These are phyloP conservation scores for Pseudopyrenochaeta lycopersici DNA, from an alignment of 2,329 filamentous ascomycete genomes.

Conservation along the genomic window DNA sequence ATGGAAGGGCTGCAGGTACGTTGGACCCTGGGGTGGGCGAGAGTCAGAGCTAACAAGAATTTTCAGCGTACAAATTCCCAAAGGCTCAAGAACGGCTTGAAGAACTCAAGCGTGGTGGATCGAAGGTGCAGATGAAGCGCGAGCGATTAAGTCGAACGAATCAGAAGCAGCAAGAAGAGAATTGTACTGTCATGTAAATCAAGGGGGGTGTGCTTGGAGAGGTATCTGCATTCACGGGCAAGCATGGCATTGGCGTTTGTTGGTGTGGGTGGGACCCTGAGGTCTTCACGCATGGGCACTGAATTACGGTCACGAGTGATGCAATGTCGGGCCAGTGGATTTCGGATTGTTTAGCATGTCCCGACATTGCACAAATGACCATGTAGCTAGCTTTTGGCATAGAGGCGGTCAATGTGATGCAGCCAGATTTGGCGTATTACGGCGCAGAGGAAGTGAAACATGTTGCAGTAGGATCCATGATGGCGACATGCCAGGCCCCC, in stretches of 20 bases:
- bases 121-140: conserved; percentile 74
- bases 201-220: not conserved
- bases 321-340: not conserved
- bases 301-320: not conserved
- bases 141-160: conserved; percentile 84
- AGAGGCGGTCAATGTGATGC: no score
- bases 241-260: not conserved
- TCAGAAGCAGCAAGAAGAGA: conserved; percentile 85
- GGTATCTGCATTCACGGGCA: not conserved
- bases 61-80: conserved; percentile 86
- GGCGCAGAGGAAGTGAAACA: not conserved
- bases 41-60: conserved; percentile 20
- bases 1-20: conserved; percentile 95
- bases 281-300: not conserved
- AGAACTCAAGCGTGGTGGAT: conserved; percentile 84
- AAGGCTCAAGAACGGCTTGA: conserved; percentile 93
- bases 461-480: not conserved
- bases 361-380: no score
- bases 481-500: not conserved
- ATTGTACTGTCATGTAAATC: conserved; percentile 81
- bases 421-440: no score
- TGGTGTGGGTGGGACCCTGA: not conserved
- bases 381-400: no score
- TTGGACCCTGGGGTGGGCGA: conserved; percentile 30
- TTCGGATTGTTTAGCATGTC: no score